Conservation (phyloP, 2,329 filamentous ascomycete species). For the Chaetothyriales sp. region DNA sequence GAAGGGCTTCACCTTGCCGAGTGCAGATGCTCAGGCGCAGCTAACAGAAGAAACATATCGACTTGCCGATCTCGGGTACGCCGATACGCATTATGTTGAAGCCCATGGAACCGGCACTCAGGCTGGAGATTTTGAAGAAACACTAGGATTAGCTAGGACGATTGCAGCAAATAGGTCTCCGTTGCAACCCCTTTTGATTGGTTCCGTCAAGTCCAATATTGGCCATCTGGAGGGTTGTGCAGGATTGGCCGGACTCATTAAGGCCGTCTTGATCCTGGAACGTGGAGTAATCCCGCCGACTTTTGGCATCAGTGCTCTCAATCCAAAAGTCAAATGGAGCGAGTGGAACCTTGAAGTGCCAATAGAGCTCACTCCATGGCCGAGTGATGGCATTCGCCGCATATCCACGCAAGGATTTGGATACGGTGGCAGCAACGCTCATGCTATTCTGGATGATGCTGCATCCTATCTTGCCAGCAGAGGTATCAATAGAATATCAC, state of each 20-base stretch:
- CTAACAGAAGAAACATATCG: no score
- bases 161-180: slow-evolving; percentile 9
- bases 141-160: slow-evolving; percentile 12
- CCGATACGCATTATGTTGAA: slow-evolving; percentile 32
- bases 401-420: slow-evolving; percentile 7
- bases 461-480: no score
- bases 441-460: slow-evolving; percentile 5
- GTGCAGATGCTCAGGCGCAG: no score
- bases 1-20: no score
- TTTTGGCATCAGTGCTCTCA: slow-evolving; percentile 19
- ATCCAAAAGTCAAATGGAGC: slow-evolving; percentile 8
- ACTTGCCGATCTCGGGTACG: no score
- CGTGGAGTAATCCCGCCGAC: slow-evolving; percentile 20
- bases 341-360: slow-evolving; percentile 8
- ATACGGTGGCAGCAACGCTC: slow-evolving; percentile 8
- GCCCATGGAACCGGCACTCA: slow-evolving; percentile 32
- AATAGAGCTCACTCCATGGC: not conserved
- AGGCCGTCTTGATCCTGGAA: slow-evolving; percentile 16
- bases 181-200: slow-evolving; percentile 22
- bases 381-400: not conserved
- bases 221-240: slow-evolving; percentile 37
- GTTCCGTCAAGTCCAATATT: slow-evolving; percentile 26
- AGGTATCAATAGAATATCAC: no score
- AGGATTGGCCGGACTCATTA: no score
- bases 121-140: slow-evolving; percentile 24